A percentile compares a stretch with the other conserved stretches of the same genome.
phyloP scores from a whole-genome alignment of 495 filamentous ascomycete genomes.

The Cercophora scortea region DNA sequence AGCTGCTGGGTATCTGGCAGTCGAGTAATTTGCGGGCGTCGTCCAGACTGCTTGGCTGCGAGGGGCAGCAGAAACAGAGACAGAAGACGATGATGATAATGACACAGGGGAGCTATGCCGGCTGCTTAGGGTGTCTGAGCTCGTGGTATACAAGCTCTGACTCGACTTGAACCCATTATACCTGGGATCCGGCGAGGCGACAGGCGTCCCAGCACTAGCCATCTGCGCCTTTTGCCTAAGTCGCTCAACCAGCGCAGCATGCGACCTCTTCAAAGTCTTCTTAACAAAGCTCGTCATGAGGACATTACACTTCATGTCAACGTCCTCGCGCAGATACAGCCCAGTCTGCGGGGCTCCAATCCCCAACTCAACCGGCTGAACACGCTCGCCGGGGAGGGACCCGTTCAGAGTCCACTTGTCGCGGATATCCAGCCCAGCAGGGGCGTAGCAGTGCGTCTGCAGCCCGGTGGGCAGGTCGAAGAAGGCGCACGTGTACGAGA shows the following conservation, averaged over 20 bases:
- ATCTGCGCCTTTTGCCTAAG: constrained; percentile 52
- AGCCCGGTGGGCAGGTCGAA: constrained; percentile 59
- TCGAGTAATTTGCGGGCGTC: no score
- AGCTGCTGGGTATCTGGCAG: no score
- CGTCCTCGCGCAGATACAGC: constrained; percentile 68
- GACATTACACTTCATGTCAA: constrained; percentile 69
- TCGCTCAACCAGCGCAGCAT: constrained; percentile 55
- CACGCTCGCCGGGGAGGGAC: constrained; percentile 53
- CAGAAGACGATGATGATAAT: no score
- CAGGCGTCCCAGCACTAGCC: background rate
- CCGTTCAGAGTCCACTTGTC: constrained; percentile 61
- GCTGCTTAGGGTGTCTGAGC: no score
- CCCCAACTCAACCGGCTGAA: constrained; percentile 51
- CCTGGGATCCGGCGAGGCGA: no score
- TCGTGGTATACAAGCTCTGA: no score
- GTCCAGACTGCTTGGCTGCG: no score
- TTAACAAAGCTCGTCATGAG: constrained; percentile 66
- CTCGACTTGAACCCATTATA: no score
- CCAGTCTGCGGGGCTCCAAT: constrained; percentile 53
- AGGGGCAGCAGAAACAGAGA: no score
- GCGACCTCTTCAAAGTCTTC: constrained; percentile 64
- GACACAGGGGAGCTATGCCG: no score
- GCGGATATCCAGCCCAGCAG: constrained; percentile 47
- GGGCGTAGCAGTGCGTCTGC: constrained; percentile 67
- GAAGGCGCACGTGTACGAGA: constrained; percentile 70